Base-by-base conservation (phyloP, 371 early-diverging fungal genomes). In the Rhizopus delemar region DNA sequence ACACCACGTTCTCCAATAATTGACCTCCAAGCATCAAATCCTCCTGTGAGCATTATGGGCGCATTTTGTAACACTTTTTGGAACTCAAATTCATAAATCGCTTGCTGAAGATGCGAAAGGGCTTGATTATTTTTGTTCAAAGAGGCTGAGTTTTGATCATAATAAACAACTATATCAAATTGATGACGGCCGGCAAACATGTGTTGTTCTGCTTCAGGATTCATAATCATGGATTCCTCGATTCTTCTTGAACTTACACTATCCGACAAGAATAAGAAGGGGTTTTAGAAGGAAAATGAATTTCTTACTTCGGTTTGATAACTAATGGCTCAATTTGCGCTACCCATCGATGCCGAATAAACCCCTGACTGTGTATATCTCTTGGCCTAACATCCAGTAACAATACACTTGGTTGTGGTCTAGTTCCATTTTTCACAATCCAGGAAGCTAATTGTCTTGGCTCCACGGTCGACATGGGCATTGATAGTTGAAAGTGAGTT, bases 311-410 rank as follows among this genome's bases (percentile, higher is more conserved):
- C 51, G 73, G 71, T 22, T 71, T 67, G 4, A 90, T 61, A n/a
- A 83, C 73, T 1, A 78, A 49, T 50, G 79, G 73, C 45, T 95
- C 94, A 9, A 97, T 75, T 52, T 93, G 89, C 4, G 93, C 88
- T 13, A 89, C 68, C 69, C 81, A 75, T 41, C 62, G 70, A 68
- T 90, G 86, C 49, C 84, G 85, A 34, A 96, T 86, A 36, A 86
- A 91, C 3, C 91, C 93, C 57, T 74, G 66, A 2, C 75, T 69
- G 71, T 80, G 93, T 56, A 88, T 81, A 7, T 84, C 81, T 36
- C 84, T 75, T 6, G 84, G 80, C 32, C 97, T 82, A 13, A 95
- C 84, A 74, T 97, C 97, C 52, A 97, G 62, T n/a, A 96, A 57
- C 33, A 97, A 69, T 2, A 95, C 55, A 67, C 55, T 78, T 8